Conservation (phyloP, 257 asterid species). For the Ehretia macrophylla region DNA sequence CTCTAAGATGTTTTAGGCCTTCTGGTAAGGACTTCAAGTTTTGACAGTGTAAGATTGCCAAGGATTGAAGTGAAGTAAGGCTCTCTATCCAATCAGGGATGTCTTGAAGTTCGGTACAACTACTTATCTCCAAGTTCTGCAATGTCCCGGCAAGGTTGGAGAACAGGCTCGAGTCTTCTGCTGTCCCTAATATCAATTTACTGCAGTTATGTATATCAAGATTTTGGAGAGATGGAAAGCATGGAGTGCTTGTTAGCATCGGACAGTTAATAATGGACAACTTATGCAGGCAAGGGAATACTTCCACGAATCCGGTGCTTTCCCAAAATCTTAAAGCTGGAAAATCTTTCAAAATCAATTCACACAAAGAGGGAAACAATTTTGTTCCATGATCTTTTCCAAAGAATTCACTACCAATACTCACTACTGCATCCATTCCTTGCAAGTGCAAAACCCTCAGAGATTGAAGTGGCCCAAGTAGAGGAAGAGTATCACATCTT, state of each 20-base stretch:
- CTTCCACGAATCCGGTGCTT: background rate
- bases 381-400: too few relatives aligned
- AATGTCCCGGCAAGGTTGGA: conserved; percentile 18
- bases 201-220: conserved; percentile 18
- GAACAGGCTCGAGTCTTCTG: conserved; percentile 11
- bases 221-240: conserved; percentile 17
- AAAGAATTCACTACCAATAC: conserved; percentile 15
- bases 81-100: conserved; percentile 24
- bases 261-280: conserved; percentile 12
- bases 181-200: conserved; percentile 11
- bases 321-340: conserved; percentile 19
- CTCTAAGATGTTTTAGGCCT: conserved; percentile 18
- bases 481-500: conserved; percentile 17
- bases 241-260: too few relatives aligned
- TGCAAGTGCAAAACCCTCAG: too few relatives aligned
- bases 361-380: conserved; percentile 18
- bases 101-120: conserved; percentile 13
- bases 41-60: conserved; percentile 19
- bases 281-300: conserved; percentile 21
- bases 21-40: conserved; percentile 20
- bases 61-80: conserved; percentile 22
- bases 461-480: conserved; percentile 22
- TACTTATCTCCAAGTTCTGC: conserved; percentile 19
- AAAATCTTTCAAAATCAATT: conserved; percentile 19
- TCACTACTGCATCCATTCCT: too few relatives aligned